Percentiles rank a stretch among this genome's conserved stretches.
These are phyloP conservation scores for Sporothrix curviconia DNA, from an alignment of 2,329 filamentous ascomycete species.

Conservation along the genomic window DNA sequence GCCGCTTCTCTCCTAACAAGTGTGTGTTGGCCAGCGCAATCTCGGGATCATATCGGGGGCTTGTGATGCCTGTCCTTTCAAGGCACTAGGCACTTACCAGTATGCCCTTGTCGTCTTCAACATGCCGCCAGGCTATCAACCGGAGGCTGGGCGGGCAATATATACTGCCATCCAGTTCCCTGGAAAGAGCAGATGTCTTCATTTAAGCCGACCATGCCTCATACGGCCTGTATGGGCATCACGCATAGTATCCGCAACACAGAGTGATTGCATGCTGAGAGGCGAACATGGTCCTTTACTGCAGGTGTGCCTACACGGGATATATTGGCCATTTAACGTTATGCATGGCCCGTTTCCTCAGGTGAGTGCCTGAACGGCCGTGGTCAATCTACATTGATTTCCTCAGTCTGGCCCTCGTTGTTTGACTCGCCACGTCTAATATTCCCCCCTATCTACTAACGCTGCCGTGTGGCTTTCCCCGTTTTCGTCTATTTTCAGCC, in stretches of 20 bases:
- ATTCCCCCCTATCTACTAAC: background rate
- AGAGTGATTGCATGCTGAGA: background rate
- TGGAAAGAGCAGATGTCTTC: constrained; percentile 8
- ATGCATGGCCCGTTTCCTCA: background rate
- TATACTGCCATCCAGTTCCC: constrained; percentile 15
- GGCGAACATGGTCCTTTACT: background rate
- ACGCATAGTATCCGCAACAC: background rate
- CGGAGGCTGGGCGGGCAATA: constrained; percentile 4
- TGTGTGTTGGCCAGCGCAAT: background rate
- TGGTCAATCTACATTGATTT: background rate
- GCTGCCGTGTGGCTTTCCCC: background rate
- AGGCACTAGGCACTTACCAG: background rate
- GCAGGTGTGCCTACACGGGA: no score
- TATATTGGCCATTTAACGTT: background rate
- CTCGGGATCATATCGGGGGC: constrained; percentile 12
- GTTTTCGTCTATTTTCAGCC: background rate
- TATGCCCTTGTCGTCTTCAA: background rate
- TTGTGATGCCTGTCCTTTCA: background rate
- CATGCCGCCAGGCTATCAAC: constrained; percentile 1
- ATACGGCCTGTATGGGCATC: background rate
- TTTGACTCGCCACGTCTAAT: background rate
- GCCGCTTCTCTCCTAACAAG: background rate
- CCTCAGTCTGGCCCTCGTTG: background rate
- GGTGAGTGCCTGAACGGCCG: constrained; percentile 6
- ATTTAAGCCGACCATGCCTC: background rate